Percentiles rank a stretch among this genome's conserved stretches.
Evolutionary conservation across 1,139 yeast genomes (phyloP).

Genomic region (Debaryomycetaceae sp.): DNA sequence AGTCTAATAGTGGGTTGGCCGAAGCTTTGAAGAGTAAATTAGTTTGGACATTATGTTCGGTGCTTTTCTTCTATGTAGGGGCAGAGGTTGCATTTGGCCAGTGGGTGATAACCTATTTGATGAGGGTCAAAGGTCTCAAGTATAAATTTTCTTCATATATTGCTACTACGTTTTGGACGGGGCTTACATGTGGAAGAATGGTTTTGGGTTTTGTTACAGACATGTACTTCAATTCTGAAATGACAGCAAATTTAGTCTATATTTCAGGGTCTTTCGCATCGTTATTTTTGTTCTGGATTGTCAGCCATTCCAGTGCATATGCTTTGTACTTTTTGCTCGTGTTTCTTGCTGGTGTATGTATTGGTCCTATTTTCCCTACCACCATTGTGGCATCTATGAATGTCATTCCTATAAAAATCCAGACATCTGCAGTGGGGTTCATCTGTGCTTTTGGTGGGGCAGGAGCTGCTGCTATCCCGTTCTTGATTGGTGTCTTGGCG

Average conservation of each 20-base stretch:
- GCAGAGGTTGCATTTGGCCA: constrained; percentile 68
- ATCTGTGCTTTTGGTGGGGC: constrained; percentile 77
- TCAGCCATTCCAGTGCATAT: constrained; percentile 16
- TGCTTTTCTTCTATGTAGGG: constrained; percentile 61
- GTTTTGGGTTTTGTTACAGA: constrained; percentile 61
- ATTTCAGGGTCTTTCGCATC: constrained; percentile 29
- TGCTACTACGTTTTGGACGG: constrained; percentile 65
- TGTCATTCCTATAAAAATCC: constrained; percentile 57
- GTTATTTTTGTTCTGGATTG: constrained; percentile 27
- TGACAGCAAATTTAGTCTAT: constrained; percentile 38
- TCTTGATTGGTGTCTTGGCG: constrained; percentile 52
- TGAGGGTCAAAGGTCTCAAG: constrained; percentile 44
- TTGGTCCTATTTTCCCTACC: constrained; percentile 83
- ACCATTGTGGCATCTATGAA: constrained; percentile 64
- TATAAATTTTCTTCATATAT: constrained; percentile 53
- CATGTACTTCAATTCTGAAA: constrained; percentile 40
- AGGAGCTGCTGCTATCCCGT: constrained; percentile 71
- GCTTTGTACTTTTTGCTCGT: constrained; percentile 35
- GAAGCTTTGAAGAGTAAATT: constrained; percentile 40
- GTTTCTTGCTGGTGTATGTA: constrained; percentile 59
- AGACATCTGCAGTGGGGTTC: constrained; percentile 70
- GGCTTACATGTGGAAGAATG: constrained; percentile 61
- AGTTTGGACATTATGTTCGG: constrained; percentile 46
- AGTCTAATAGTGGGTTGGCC: constrained; percentile 17
- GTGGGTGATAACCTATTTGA: constrained; percentile 60